Evolutionary conservation across 345 rosid genomes (phyloP).

Genomic region (Eucalyptus albens): DNA sequence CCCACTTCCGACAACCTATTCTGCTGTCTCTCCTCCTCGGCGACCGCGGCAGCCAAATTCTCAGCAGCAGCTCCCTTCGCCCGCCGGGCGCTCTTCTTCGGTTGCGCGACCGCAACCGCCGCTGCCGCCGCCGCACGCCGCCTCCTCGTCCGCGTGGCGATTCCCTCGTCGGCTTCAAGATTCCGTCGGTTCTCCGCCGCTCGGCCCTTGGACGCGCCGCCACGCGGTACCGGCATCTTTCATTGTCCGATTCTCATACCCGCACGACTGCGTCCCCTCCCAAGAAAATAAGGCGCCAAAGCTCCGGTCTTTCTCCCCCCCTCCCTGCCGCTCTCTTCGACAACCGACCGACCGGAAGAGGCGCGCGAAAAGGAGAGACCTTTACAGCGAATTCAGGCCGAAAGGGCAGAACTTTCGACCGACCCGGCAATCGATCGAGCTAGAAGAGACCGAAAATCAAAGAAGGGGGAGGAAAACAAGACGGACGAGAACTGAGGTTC

Average conservation of each 20-base stretch:
- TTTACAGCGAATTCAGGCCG: not conserved
- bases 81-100: not conserved
- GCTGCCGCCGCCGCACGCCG: conserved; percentile 28
- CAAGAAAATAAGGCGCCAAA: not conserved
- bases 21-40: not conserved
- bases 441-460: not conserved
- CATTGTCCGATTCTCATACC: conserved; percentile 13
- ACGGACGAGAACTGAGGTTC: not conserved
- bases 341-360: not conserved
- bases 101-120: conserved; percentile 7
- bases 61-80: not conserved
- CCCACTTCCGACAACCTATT: not conserved
- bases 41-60: not conserved
- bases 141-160: conserved; percentile 30
- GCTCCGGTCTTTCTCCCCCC: not conserved
- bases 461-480: not conserved
- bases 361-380: not conserved
- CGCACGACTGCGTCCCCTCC: not conserved
- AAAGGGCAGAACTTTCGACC: not conserved
- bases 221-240: conserved; percentile 41
- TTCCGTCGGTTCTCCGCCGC: not conserved
- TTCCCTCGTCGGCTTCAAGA: not conserved
- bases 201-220: conserved; percentile 19
- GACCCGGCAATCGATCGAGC: not conserved
- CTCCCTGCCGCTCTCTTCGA: not conserved